phyloP scores from a whole-genome alignment of 495 filamentous ascomycete species.

The Penicillium nucicola region DNA sequence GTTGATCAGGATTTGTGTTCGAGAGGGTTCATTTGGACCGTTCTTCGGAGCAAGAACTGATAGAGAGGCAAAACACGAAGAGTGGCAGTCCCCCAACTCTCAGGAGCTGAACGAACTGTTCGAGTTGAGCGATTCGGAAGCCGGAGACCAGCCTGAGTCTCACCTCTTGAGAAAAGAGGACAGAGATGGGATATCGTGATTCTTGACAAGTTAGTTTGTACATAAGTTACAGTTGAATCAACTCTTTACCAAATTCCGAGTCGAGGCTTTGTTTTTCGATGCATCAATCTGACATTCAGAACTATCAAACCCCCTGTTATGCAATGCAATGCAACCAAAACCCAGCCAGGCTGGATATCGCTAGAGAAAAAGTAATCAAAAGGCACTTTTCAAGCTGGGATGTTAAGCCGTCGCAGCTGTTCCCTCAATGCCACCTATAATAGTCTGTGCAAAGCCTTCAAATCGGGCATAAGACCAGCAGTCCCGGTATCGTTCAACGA shows the following conservation, averaged over 20 bases:
- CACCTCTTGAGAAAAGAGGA: no score
- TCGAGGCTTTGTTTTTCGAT: background rate
- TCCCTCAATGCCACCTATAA: constrained; percentile 45
- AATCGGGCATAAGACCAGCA: constrained; percentile 77
- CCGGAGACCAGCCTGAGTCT: background rate
- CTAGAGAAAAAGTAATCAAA: background rate
- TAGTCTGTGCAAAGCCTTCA: constrained; percentile 57
- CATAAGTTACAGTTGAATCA: no score
- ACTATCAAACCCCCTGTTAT: background rate
- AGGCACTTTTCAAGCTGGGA: background rate
- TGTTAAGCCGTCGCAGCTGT: background rate
- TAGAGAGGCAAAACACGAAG: background rate
- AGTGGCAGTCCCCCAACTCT: background rate
- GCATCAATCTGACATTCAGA: background rate
- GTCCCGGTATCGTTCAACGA: constrained; percentile 75
- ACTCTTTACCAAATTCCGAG: background rate
- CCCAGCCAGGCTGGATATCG: constrained; percentile 2
- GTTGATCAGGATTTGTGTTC: constrained; percentile 1
- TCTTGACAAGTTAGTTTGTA: no score
- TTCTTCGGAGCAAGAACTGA: background rate
- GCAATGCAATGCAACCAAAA: constrained; percentile 3
- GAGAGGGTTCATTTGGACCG: background rate
- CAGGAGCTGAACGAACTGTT: constrained; percentile 13
- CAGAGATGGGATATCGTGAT: no score
- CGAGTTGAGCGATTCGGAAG: constrained; percentile 7